Percentiles rank a stretch among this genome's conserved stretches.
Conservation (phyloP, 768 basidiomycete genomes). For the Clavulina sp. region DNA sequence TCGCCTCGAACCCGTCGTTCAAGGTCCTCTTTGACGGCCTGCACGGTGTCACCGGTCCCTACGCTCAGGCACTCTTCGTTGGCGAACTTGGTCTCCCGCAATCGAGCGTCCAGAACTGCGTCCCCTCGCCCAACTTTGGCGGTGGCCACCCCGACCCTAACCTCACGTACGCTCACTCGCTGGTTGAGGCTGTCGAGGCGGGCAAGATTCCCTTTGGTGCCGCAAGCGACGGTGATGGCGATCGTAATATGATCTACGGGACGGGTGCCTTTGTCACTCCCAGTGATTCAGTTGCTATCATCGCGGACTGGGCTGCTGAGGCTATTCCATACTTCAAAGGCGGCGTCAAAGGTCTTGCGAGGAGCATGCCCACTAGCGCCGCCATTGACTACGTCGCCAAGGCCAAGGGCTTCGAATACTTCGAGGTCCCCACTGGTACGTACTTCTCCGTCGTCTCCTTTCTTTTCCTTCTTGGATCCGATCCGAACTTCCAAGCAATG, state of each 20-base stretch:
- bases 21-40: constrained; percentile 90
- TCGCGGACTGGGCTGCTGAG: constrained; percentile 89
- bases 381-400: constrained; percentile 93
- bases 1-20: constrained; percentile 52
- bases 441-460: neutral
- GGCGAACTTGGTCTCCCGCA: constrained; percentile 63
- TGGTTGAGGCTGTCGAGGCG: constrained; percentile 83
- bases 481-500: neutral
- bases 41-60: constrained; percentile 94
- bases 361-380: constrained; percentile 94
- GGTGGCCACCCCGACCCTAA: constrained; percentile 98
- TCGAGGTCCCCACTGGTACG: constrained; percentile 91
- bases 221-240: constrained; percentile 93
- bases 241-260: constrained; percentile 99
- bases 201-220: constrained; percentile 83
- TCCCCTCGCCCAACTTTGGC: constrained; percentile 87
- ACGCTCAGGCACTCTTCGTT: constrained; percentile 77
- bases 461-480: too few species aligned
- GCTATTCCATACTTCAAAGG: constrained; percentile 82
- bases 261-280: constrained; percentile 96
- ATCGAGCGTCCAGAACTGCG: constrained; percentile 74
- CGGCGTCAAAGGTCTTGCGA: constrained; percentile 87
- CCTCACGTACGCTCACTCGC: constrained; percentile 85
- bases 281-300: constrained; percentile 94
- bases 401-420: constrained; percentile 80